Evolutionary conservation across 2,329 filamentous ascomycete genomes (phyloP).

Genomic region (Colletotrichum trifolii): DNA sequence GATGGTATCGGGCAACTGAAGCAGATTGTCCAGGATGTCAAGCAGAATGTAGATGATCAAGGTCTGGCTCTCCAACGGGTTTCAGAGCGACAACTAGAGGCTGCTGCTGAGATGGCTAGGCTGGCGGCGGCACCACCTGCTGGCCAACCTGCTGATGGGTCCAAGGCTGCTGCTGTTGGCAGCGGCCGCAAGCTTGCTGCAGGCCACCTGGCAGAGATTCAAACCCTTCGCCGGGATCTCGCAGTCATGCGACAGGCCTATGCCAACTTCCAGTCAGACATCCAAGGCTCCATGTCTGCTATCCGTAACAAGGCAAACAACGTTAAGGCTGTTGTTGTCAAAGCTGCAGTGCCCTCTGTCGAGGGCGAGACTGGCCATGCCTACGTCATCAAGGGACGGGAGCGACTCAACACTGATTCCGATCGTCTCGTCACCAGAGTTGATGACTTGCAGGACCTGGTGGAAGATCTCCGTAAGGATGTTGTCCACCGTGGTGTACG

Average conservation of each 20-base stretch:
- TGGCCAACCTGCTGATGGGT: conserved; percentile 54
- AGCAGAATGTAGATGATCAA: conserved; percentile 85
- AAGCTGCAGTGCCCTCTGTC: conserved; percentile 76
- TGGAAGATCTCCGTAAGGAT: conserved; percentile 97
- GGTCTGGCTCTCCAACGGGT: conserved; percentile 84
- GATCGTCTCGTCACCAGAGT: conserved; percentile 92
- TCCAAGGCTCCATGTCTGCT: conserved; percentile 86
- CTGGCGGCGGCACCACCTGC: conserved; percentile 60
- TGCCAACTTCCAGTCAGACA: conserved; percentile 87
- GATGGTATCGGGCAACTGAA: conserved; percentile 86
- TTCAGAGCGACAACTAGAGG: conserved; percentile 89
- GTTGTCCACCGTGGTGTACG: conserved; percentile 93
- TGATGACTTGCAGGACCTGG: conserved; percentile 95
- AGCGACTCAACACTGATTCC: conserved; percentile 85
- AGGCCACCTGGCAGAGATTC: conserved; percentile 80
- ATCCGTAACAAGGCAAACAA: conserved; percentile 84
- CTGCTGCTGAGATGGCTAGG: conserved; percentile 84
- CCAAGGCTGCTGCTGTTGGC: conserved; percentile 45
- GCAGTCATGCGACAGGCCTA: conserved; percentile 94
- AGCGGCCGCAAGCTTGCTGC: conserved; percentile 60
- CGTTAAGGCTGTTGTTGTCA: conserved; percentile 80
- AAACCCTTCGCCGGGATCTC: conserved; percentile 85
- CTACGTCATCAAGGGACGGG: conserved; percentile 89
- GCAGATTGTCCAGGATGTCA: conserved; percentile 86
- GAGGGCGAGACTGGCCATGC: conserved; percentile 83